A percentile compares a stretch with the other conserved stretches of the same genome.
Evolutionary conservation across 495 filamentous ascomycete genomes (phyloP).

Genomic region (Aspergillus homomorphus): DNA sequence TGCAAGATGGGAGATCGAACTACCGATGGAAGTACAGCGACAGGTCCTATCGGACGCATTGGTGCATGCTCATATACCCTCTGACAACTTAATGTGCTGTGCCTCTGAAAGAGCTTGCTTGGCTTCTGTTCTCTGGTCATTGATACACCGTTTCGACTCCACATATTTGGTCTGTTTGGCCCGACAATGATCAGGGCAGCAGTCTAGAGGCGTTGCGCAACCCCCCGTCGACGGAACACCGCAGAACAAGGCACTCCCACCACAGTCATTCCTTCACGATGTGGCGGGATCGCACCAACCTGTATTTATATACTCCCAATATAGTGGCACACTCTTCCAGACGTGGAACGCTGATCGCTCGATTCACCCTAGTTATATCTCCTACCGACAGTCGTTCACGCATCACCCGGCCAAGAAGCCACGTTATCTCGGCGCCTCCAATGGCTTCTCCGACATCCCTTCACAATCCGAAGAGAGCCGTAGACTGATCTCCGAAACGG

Average conservation of each 20-base stretch:
- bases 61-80: not conserved
- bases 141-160: not conserved
- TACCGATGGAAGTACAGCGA: not conserved
- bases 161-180: not conserved
- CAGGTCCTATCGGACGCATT: conserved; percentile 1
- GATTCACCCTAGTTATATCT: conserved; percentile 73
- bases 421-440: conserved; percentile 61
- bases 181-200: conserved; percentile 21
- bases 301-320: conserved; percentile 58
- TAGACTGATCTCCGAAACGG: conserved; percentile 73
- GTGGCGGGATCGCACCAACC: conserved; percentile 98
- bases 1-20: conserved; percentile 3
- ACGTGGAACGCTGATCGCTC: conserved; percentile 7
- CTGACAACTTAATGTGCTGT: not conserved
- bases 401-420: conserved; percentile 89
- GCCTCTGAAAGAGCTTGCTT: no score
- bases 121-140: not conserved
- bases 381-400: conserved; percentile 96
- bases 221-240: conserved; percentile 6
- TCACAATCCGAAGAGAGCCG: conserved; percentile 74
- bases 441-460: conserved; percentile 67
- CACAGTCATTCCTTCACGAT: conserved; percentile 42
- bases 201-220: conserved; percentile 17
- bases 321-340: not conserved
- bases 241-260: conserved; percentile 20